Evolutionary conservation across 2,329 filamentous ascomycete species (phyloP).

Genomic region (Chaetomium globosum): DNA sequence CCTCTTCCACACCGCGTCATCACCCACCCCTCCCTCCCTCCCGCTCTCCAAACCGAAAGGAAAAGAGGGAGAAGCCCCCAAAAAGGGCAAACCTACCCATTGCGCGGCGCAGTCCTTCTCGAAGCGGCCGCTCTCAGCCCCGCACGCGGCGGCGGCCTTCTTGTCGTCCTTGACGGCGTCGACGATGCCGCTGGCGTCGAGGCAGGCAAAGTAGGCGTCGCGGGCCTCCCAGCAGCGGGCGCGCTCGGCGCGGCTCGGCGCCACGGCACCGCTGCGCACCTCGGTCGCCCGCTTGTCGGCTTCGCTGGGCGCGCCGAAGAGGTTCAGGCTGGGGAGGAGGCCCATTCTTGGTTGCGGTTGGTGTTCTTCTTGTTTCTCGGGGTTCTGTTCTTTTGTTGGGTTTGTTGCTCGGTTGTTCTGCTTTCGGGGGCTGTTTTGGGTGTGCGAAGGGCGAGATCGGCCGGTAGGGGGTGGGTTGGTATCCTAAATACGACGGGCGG

Average conservation of each 20-base stretch:
- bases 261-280: conserved; percentile 63
- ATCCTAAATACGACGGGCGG: background rate
- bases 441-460: background rate
- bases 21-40: too few relatives aligned
- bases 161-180: conserved; percentile 60
- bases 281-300: conserved; percentile 55
- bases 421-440: background rate
- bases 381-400: background rate
- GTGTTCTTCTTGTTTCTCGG: background rate
- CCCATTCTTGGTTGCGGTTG: conserved; percentile 46
- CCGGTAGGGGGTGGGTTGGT: background rate
- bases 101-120: conserved; percentile 84
- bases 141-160: conserved; percentile 47
- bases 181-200: conserved; percentile 79
- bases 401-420: background rate
- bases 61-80: conserved; percentile 5
- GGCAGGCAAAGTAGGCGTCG: conserved; percentile 84
- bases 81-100: conserved; percentile 67
- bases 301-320: conserved; percentile 42
- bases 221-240: conserved; percentile 85
- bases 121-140: conserved; percentile 58
- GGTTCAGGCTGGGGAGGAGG: conserved; percentile 46
- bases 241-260: conserved; percentile 82
- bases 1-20: background rate
- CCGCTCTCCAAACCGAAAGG: background rate